Evolutionary conservation across 371 early-diverging fungal genomes (phyloP), one percentile per base, ranked within the genome.

Genomic region (Nosema muscidifuracis): DNA sequence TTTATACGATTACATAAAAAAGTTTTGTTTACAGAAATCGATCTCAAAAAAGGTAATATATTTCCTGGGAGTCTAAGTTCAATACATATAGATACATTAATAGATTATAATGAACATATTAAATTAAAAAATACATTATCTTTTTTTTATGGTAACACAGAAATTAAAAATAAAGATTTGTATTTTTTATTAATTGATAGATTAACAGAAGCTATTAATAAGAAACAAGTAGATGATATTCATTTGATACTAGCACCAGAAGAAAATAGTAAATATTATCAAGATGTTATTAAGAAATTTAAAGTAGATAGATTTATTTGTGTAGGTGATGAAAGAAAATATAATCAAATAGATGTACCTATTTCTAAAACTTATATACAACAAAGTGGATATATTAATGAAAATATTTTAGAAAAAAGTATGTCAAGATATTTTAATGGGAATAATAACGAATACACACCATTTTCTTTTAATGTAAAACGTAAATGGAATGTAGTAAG

Each of bases 401-500:
- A 76, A 42, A 77, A 75, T 53, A 51, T 34, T 2, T 50, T 78
- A 15, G 31, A 68, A n/a, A 67, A 51, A 44, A 65, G 67, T 36
- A 81, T 83, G n/a, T 47, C 69, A 16, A 71, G 66, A 26, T 83
- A 83, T 64, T 83, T 83, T 65, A 71, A 83, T 57, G 83, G 83
- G 16, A 50, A 38, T n/a, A 68, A 75, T n/a, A 74, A 64, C 13
- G 77, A 77, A 53, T 78, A 63, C 36, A 78, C 72, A 31, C 75
- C 80, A 0, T 74, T 50, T 63, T 74, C 77, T 38, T 68, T 82
- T 16, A 70, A 43, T 24, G 43, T 82, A 28, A 73, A 66, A 57
- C 33, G 56, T n/a, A 64, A 71, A n/a, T 78, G 66, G 36, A 68
- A 42, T 20, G 58, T 80, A 31, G 69, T 82, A 2, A 70, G 75